Conservation (phyloP, 345 rosid species). For the Gossypium anomalum region DNA sequence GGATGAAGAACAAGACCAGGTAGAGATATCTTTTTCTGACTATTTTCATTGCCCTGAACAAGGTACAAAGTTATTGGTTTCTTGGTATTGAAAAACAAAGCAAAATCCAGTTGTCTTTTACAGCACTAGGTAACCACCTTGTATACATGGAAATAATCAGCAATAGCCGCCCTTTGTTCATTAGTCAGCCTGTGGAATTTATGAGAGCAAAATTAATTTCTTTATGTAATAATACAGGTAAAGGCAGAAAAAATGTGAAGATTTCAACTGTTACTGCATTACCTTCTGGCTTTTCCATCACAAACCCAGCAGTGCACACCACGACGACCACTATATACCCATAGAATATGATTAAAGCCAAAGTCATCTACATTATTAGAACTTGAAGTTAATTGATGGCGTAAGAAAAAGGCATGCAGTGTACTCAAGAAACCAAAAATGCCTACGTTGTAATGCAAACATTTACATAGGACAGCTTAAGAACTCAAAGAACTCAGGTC, state of each 20-base stretch:
- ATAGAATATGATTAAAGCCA: slow-evolving; percentile 86
- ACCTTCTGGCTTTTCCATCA: slow-evolving; percentile 93
- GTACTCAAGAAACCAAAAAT: neutral
- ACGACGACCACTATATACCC: slow-evolving; percentile 95
- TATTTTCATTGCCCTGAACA: slow-evolving; percentile 78
- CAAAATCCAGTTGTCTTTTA: neutral
- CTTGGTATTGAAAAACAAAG: neutral
- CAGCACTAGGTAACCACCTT: slow-evolving; percentile 41
- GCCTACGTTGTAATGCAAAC: neutral
- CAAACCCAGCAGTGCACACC: slow-evolving; percentile 99
- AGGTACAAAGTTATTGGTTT: slow-evolving; percentile 12
- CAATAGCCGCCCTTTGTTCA: slow-evolving; percentile 88
- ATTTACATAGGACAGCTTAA: neutral
- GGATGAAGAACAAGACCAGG: slow-evolving; percentile 76
- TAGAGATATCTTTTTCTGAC: slow-evolving; percentile 64
- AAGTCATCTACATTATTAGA: slow-evolving; percentile 66
- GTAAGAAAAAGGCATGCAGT: neutral
- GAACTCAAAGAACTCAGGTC: neutral
- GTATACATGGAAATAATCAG: slow-evolving; percentile 83
- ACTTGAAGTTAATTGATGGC: neutral
- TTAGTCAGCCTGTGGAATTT: slow-evolving; percentile 58
- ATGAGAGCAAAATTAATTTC: slow-evolving; percentile 10
- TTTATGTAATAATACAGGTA: neutral
- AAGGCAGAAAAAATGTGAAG: neutral
- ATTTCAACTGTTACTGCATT: slow-evolving; percentile 5